Evolutionary conservation across 139 green algal species (phyloP), one percentile per base, ranked within the genome.

Genomic region (Coelastrella sp.): DNA sequence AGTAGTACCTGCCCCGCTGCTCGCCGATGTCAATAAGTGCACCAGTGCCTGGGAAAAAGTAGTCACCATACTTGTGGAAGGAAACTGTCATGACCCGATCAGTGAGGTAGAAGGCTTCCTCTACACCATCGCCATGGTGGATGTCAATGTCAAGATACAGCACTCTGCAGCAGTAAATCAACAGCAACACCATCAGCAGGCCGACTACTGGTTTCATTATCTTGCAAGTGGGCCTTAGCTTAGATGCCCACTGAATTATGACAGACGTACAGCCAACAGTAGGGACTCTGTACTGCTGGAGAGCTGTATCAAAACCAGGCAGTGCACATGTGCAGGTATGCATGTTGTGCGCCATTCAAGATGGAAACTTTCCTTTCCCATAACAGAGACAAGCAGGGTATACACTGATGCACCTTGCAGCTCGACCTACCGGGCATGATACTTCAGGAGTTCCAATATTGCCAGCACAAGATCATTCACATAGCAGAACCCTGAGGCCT

Each of bases 121-220:
- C 97, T 30, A 99, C 97, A 21, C 97, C 97, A 81, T 99, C 97
- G 1, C 97, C 96, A 84, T 99, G 97, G 86, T 99, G 97, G n/a
- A 99, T 94, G 88, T 99, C 96, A 51, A 98, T 96, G 89, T 98
- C 95, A 2, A 98, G 81, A 83, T 98, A 97, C 80, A 97, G 89
- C 82, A 96, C 91, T 71, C 79, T 85, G 79, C 30, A 84, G 30
- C 8, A 38, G 38, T 15, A 34, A 21, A 59, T 62, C 37, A 57
- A 38, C 37, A 74, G 5, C 34, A 74, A 59, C 32, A 69, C 45
- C 73, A 79, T 37, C 40, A 60, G n/a, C n/a, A n/a, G n/a, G n/a
- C n/a, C n/a, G n/a, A n/a, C n/a, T n/a, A n/a, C n/a, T n/a, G n/a
- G n/a, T n/a, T n/a, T n/a, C n/a, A n/a, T n/a, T n/a, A n/a, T n/a